A percentile compares a stretch with the other conserved stretches of the same genome.
phyloP scores from a whole-genome alignment of 495 filamentous ascomycete genomes.

The Podospora pseudocomata region DNA sequence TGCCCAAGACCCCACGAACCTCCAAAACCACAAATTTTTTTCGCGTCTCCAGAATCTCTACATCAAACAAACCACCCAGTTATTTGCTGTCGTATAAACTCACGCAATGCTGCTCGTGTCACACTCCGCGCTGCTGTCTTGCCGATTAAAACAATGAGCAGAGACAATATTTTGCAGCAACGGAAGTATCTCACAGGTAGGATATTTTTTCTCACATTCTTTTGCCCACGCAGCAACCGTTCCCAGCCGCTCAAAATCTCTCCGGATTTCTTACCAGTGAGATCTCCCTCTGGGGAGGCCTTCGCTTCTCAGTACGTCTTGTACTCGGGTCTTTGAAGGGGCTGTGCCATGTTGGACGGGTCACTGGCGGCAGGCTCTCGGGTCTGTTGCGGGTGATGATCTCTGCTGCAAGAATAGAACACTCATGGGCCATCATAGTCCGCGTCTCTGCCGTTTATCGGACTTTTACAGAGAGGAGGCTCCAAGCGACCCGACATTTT shows the following conservation, averaged over 20 bases:
- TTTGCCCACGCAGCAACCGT: slow-evolving; percentile 1
- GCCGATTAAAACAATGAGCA: not conserved
- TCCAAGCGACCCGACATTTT: slow-evolving; percentile 51
- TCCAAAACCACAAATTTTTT: not conserved
- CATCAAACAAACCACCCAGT: not conserved
- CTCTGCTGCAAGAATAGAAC: slow-evolving; percentile 42
- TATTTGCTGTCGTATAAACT: not conserved
- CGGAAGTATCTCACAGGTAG: not conserved
- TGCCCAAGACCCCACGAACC: not conserved
- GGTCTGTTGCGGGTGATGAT: not conserved
- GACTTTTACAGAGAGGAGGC: slow-evolving; percentile 45
- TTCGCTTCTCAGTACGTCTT: slow-evolving; percentile 47
- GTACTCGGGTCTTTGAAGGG: slow-evolving; percentile 44
- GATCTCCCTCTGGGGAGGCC: slow-evolving; percentile 40
- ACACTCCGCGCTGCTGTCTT: not conserved
- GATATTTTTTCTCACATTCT: not conserved
- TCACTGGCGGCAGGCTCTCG: not conserved
- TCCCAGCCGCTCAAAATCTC: slow-evolving; percentile 5
- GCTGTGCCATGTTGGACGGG: slow-evolving; percentile 34
- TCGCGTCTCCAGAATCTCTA: not conserved
- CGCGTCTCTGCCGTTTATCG: slow-evolving; percentile 38
- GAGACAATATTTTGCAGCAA: not conserved
- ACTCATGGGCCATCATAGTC: slow-evolving; percentile 53
- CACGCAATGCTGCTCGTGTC: not conserved
- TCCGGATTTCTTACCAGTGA: slow-evolving; percentile 4